phyloP scores from a whole-genome alignment of 208 protist genomes.

The Phytomonas serpens region DNA sequence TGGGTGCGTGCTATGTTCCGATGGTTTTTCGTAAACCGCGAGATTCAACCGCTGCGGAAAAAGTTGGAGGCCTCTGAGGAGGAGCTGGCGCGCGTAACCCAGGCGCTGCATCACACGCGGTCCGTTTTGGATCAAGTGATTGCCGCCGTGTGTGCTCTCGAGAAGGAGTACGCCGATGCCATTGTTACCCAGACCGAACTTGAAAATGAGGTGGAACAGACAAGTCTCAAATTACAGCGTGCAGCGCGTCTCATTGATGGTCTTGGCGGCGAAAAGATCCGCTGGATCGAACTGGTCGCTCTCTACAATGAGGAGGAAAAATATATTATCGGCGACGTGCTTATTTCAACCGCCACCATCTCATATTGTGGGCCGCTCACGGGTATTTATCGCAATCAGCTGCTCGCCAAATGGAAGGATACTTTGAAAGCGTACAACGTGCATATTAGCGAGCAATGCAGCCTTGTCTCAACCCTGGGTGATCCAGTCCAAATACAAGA shows the following conservation, averaged over 20 bases:
- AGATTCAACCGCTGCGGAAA: slow-evolving; percentile 91
- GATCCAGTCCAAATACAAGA: slow-evolving; percentile 94
- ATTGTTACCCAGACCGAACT: slow-evolving; percentile 92
- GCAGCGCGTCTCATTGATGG: slow-evolving; percentile 94
- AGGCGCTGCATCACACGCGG: slow-evolving; percentile 85
- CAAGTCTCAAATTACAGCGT: slow-evolving; percentile 90
- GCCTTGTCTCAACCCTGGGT: slow-evolving; percentile 86
- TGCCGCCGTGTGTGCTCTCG: slow-evolving; percentile 88
- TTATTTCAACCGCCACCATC: slow-evolving; percentile 92
- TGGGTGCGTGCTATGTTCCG: slow-evolving; percentile 97
- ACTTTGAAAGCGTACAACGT: slow-evolving; percentile 53
- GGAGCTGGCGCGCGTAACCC: slow-evolving; percentile 87
- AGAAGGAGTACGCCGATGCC: slow-evolving; percentile 90
- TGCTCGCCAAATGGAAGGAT: slow-evolving; percentile 76
- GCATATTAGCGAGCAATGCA: slow-evolving; percentile 51
- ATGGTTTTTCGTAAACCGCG: slow-evolving; percentile 95
- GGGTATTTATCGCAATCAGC: slow-evolving; percentile 79
- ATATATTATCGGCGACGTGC: slow-evolving; percentile 92
- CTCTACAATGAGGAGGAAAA: slow-evolving; percentile 80
- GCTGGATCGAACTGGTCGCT: slow-evolving; percentile 87
- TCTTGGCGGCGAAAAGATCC: slow-evolving; percentile 94
- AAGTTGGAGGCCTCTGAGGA: slow-evolving; percentile 77
- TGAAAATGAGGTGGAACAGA: slow-evolving; percentile 91
- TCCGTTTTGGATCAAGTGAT: slow-evolving; percentile 89
- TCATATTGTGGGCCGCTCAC: slow-evolving; percentile 97